A percentile compares a stretch with the other conserved stretches of the same genome.
phyloP scores from a whole-genome alignment of 2,329 filamentous ascomycete genomes.

The Neocucurbitaria cava region DNA sequence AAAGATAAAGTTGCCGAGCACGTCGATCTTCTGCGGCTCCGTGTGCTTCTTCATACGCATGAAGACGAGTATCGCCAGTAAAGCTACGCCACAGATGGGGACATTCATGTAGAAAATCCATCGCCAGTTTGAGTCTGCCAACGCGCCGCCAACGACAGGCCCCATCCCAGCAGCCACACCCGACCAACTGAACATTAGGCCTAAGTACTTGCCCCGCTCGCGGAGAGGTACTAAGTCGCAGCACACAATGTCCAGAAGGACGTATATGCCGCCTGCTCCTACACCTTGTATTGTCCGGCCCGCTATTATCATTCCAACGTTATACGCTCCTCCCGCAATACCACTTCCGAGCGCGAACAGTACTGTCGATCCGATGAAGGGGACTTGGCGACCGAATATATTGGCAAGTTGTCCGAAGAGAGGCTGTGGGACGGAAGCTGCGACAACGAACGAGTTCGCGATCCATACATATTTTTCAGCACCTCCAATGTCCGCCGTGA shows the following conservation, averaged over 20 bases:
- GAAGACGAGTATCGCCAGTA: constrained; percentile 8
- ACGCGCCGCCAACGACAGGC: constrained; percentile 22
- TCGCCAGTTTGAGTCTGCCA: constrained; percentile 46
- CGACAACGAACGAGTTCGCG: constrained; percentile 3
- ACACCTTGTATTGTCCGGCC: constrained; percentile 61
- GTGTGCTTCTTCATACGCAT: constrained; percentile 43
- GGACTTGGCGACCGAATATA: constrained; percentile 1
- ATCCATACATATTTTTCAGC: constrained; percentile 13
- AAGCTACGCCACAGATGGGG: constrained; percentile 25
- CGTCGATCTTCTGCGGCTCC: constrained; percentile 40
- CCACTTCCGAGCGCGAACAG: constrained; percentile 61
- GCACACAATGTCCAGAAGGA: constrained; percentile 6
- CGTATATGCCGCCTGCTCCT: background rate
- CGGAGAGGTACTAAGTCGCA: constrained; percentile 43
- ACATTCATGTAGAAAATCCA: constrained; percentile 52
- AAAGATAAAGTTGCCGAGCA: constrained; percentile 51
- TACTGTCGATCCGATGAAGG: background rate
- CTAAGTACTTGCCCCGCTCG: constrained; percentile 41
- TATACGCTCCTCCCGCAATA: constrained; percentile 57
- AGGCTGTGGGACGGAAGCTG: constrained; percentile 1
- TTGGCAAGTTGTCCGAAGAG: constrained; percentile 18
- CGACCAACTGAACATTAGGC: constrained; percentile 9
- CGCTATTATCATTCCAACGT: constrained; percentile 56
- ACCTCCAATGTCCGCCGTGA: constrained; percentile 31
- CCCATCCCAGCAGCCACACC: constrained; percentile 16